A percentile compares a stretch with the other conserved stretches of the same genome.
Conservation (phyloP, 169 alveolate species). For the Cyclospora cayetanensis region DNA sequence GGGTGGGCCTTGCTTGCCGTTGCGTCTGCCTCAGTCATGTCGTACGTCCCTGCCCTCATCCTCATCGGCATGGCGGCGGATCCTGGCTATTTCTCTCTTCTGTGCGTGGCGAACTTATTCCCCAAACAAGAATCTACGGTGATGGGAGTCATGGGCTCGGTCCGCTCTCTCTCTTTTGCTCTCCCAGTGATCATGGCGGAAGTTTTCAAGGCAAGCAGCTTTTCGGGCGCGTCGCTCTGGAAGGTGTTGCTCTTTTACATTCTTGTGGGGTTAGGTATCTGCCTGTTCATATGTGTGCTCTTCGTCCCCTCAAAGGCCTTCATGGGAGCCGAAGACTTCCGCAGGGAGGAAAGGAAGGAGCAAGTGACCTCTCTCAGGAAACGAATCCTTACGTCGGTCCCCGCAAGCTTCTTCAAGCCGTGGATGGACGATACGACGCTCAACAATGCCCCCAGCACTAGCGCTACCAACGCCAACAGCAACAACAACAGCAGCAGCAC, state of each 20-base stretch:
- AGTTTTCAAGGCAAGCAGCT: not conserved
- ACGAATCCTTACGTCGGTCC: not conserved
- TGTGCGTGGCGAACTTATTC: conserved; percentile 56
- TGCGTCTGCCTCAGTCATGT: not conserved
- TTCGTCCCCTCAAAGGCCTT: conserved; percentile 35
- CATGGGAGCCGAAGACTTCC: not conserved
- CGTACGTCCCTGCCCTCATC: conserved; percentile 35
- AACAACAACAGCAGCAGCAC: not conserved
- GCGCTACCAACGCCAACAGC: not conserved
- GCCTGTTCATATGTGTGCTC: not conserved
- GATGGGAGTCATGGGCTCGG: conserved; percentile 64
- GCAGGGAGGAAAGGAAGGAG: not conserved
- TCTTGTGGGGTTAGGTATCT: not conserved
- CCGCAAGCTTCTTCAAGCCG: not conserved
- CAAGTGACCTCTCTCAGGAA: not conserved
- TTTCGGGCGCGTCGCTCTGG: conserved; percentile 17
- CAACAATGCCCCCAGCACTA: not conserved
- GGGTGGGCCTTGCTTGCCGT: conserved; percentile 65
- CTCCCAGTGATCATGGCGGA: conserved; percentile 62
- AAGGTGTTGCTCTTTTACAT: conserved; percentile 22
- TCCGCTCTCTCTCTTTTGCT: conserved; percentile 67
- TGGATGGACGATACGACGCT: no score
- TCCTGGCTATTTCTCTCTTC: conserved; percentile 61
- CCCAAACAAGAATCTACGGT: conserved; percentile 41
- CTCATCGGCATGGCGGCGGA: conserved; percentile 71